A percentile compares a stretch with the other conserved stretches of the same genome.
Conservation (phyloP, 1,139 yeast species). For the Candida pseudoviswanathii region DNA sequence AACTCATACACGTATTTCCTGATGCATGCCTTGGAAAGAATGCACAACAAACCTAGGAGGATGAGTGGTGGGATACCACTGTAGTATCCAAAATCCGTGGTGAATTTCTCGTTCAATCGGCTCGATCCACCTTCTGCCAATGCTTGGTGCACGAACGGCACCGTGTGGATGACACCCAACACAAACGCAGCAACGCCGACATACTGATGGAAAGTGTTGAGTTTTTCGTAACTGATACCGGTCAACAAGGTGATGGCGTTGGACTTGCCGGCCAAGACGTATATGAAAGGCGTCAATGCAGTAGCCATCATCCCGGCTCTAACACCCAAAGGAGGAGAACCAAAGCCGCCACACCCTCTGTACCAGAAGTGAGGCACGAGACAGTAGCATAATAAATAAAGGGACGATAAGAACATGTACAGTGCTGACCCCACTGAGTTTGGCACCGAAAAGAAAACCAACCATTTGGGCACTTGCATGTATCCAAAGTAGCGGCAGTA, state of each 20-base stretch:
- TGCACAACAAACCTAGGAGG: conserved; percentile 47
- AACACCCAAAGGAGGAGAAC: conserved; percentile 65
- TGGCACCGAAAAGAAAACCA: conserved; percentile 50
- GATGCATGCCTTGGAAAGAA: conserved; percentile 46
- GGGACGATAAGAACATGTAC: conserved; percentile 39
- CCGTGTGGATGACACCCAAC: conserved; percentile 53
- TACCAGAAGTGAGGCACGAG: conserved; percentile 57
- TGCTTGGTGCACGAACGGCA: conserved; percentile 54
- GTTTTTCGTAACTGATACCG: conserved; percentile 57
- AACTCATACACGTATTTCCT: conserved; percentile 52
- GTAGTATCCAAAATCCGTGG: conserved; percentile 22
- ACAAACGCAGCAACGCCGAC: conserved; percentile 48
- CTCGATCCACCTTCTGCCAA: conserved; percentile 53
- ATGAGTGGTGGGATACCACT: conserved; percentile 49
- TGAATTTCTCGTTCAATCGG: conserved; percentile 20
- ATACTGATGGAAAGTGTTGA: conserved; percentile 56
- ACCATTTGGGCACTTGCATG: conserved; percentile 42
- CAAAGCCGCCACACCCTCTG: conserved; percentile 58
- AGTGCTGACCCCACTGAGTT: conserved; percentile 50
- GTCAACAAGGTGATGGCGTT: conserved; percentile 53
- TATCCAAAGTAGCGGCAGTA: conserved; percentile 51
- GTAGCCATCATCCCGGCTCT: conserved; percentile 56
- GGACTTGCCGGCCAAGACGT: conserved; percentile 54
- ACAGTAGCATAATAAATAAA: conserved; percentile 50
- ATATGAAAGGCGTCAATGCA: conserved; percentile 55